Evolutionary conservation across 148 eudicot genomes (phyloP).

Genomic region (Vaccinium macrocarpon): DNA sequence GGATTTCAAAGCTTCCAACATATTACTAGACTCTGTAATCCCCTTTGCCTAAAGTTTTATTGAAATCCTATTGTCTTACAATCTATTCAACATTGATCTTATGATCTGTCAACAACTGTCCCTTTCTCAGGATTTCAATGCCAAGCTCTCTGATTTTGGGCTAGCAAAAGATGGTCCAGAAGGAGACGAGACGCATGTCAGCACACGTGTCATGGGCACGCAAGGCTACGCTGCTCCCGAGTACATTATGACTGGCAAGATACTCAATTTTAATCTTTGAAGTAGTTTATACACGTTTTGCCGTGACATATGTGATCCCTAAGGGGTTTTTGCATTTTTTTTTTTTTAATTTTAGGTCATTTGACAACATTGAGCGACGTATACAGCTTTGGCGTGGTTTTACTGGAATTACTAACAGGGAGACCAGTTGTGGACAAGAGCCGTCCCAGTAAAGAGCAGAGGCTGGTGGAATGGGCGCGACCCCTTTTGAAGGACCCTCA

Average conservation of each 20-base stretch:
- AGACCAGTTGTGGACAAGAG: constrained; percentile 44
- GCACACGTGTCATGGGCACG: constrained; percentile 20
- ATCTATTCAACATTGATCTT: neutral
- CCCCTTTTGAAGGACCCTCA: constrained; percentile 38
- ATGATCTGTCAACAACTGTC: neutral
- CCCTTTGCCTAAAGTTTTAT: neutral
- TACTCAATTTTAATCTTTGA: neutral
- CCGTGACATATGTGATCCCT: neutral
- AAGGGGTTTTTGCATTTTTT: neutral
- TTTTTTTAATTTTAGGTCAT: constrained; percentile 30
- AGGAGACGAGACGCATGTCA: constrained; percentile 20
- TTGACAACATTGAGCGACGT: constrained; percentile 59
- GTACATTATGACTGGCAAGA: constrained; percentile 32
- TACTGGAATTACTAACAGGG: constrained; percentile 49
- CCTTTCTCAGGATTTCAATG: constrained; percentile 19
- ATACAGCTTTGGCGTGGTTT: constrained; percentile 57
- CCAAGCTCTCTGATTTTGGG: constrained; percentile 25
- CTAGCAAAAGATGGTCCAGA: constrained; percentile 23
- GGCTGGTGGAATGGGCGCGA: constrained; percentile 46
- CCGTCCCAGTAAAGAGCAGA: constrained; percentile 41
- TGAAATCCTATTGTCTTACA: neutral
- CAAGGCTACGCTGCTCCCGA: constrained; percentile 36
- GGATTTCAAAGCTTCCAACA: constrained; percentile 78
- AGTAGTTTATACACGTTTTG: neutral
- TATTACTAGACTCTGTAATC: constrained; percentile 65